Base-by-base conservation (phyloP, 306 rosid genomes). In the Glycine latifolia region DNA sequence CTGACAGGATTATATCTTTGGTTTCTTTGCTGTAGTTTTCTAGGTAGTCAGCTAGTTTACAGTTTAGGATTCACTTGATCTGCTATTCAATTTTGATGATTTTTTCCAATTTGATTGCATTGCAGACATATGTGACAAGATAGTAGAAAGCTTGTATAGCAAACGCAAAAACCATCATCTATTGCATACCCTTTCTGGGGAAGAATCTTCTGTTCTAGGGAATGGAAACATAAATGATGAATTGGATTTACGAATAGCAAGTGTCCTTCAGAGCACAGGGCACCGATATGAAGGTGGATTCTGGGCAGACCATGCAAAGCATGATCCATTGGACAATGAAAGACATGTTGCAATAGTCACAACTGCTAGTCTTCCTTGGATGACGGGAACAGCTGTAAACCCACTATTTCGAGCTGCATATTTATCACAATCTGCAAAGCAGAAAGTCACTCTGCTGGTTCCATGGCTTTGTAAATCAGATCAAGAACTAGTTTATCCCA, bases 361-460 rank as follows among this genome's bases (percentile, higher is more conserved):
- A 72, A 96, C 99, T 33, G 99, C 99, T 60, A 96, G 98, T 87
- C 97, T 96, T 89, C 98, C 98, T 77, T 96, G 99, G 99, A 91
- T 96, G 99, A 96, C 98, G 0, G 99, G 99, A 80, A 93, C 99
- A 53, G 94, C 99, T 41, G 99, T 96, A 73, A 96, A 96, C 76
- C 99, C 98, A 33, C 88, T 93, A 79, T 96, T 93, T 83, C 92
- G 99, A 78, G 99, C 99, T 73, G 99, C 99, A 48, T 93, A 96
- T 87, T 88, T 96, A 78, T 91, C 99, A 14, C 84, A 90, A 74
- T 81, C 97, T 78, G 91, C 92, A 54, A 91, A 89, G 74, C 97
- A 89, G 77, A 90, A 86, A 75, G 99, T 96, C 63, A 96, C 99
- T 17, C 84, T 93, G 62, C 77, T 96, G 86, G 98, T 96, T 88